A percentile compares a stretch with the other conserved stretches of the same genome.
These are phyloP conservation scores for Acer negundo DNA, from an alignment of 345 rosid genomes.

Conservation along the genomic window DNA sequence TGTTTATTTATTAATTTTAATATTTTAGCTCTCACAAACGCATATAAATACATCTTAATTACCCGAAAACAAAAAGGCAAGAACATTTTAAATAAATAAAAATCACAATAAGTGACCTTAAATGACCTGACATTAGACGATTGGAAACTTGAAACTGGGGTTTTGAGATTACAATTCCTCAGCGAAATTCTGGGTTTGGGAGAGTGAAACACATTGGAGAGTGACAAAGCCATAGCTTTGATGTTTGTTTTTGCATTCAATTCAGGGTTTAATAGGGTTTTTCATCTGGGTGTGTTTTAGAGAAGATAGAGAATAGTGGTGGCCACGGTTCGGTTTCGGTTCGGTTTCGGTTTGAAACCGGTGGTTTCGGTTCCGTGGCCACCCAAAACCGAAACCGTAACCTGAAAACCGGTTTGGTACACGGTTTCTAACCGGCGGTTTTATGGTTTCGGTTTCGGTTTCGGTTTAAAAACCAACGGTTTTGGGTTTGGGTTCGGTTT, in stretches of 20 bases:
- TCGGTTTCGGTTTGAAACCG: no score
- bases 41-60: neutral
- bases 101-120: neutral
- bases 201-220: conserved; percentile 53
- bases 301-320: neutral
- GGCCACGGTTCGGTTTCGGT: no score
- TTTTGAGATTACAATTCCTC: conserved; percentile 22
- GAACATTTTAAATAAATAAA: neutral
- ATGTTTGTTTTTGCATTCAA: neutral
- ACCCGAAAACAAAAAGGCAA: neutral
- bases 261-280: conserved; percentile 4
- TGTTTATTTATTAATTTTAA: no score
- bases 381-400: no score
- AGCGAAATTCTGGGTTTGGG: conserved; percentile 40
- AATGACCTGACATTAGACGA: conserved; percentile 47
- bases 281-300: neutral
- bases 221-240: conserved; percentile 53
- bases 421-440: no score
- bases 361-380: no score
- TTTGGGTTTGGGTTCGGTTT: no score
- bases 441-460: no score
- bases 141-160: conserved; percentile 33
- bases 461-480: no score
- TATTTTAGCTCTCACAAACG: no score
- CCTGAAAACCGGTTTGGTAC: no score